phyloP scores from a whole-genome alignment of 306 rosid species.

The Gastrolobium bilobum region DNA sequence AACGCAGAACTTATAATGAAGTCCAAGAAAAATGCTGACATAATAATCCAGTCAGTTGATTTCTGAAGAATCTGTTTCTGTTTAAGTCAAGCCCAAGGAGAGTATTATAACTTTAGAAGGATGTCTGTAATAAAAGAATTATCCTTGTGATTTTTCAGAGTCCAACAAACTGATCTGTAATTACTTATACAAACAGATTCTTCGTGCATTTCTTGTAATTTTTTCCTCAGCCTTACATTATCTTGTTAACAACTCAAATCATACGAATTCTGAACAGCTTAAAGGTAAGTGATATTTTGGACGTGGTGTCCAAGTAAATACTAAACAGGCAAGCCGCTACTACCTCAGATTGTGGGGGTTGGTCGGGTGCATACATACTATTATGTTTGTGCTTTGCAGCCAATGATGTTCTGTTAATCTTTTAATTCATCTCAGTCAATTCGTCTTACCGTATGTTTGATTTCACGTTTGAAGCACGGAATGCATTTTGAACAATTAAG shows the following conservation, averaged over 20 bases:
- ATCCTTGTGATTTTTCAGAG: conserved; percentile 10
- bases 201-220: neutral
- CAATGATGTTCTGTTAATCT: neutral
- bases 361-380: neutral
- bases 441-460: too few relatives aligned
- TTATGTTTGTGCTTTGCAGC: neutral
- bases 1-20: conserved; percentile 85
- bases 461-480: neutral
- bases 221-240: neutral
- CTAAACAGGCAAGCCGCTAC: neutral
- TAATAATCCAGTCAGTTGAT: conserved; percentile 80
- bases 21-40: conserved; percentile 82
- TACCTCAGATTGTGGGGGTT: conserved; percentile 1
- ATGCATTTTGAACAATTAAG: neutral
- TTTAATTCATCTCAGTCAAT: too few relatives aligned
- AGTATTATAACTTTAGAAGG: conserved; percentile 22
- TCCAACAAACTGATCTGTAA: neutral
- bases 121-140: conserved; percentile 5
- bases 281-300: neutral
- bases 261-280: neutral
- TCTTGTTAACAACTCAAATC: conserved; percentile 7
- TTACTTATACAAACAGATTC: conserved; percentile 8
- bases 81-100: neutral
- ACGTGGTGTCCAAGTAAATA: neutral
- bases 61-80: conserved; percentile 54